Base-by-base conservation (phyloP, 2,329 filamentous ascomycete genomes). In the Ceratocystis huliohia region DNA sequence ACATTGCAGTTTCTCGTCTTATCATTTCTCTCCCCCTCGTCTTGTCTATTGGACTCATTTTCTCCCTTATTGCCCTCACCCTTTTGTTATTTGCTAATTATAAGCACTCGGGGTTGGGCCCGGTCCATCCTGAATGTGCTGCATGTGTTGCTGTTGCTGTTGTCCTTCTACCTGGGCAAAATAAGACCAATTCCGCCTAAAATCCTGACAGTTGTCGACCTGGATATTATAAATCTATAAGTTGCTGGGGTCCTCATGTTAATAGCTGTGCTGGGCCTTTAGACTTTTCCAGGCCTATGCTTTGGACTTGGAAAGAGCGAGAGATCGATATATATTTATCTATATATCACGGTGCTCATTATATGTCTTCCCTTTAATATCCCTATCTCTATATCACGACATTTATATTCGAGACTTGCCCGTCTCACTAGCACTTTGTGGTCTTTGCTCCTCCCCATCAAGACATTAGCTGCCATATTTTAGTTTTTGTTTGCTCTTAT, bases 201-300 rank as follows among this genome's bases (percentile, higher is more conserved):
- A 6, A 59, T 59, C 56, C 56, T n/a, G 17, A 7, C 56, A 59
- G 30, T 59, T 59, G 25, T n/a, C n/a, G 56, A 41, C 56, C 56
- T 37, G 13, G 5, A 30, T 37, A 10, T 41, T 41, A 15, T 15
- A 41, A 13, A 4, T 41, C 37, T n/a, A 37, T 37, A 37, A n/a
- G 56, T 25, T n/a, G 15, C 56, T 30, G 20, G 17, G 15, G n/a
- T 37, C 15, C 33, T 28, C 56, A 59, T n/a, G 25, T 15, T 20
- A 25, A 3, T 13, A 20, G 48, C 7, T 53, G 48, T 4, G 37
- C 37, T 28, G 48, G 8, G 8, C 48, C 22, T 13, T 28, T 53
- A 17, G 30, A 30, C 30, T 28, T 30, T 59, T 28, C 8, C 25
- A 33, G 25, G 56, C 28, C 25, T 59, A 59, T 37, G 33, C 2